These are phyloP conservation scores for Myriosclerotinia duriaeana DNA, from an alignment of 2,329 filamentous ascomycete species.

Conservation along the genomic window DNA sequence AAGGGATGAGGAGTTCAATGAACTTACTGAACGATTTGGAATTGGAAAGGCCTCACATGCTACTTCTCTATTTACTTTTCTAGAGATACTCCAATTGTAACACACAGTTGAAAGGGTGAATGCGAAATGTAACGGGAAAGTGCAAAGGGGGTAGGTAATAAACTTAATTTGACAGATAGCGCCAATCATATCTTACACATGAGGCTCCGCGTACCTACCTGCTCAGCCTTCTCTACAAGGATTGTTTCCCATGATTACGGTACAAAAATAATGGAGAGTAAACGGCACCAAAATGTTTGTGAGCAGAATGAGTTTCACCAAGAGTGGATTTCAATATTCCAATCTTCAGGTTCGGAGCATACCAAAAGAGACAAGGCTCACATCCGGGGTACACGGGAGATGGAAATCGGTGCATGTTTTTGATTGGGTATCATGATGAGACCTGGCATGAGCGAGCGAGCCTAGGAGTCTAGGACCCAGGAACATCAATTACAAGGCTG, in stretches of 20 bases:
- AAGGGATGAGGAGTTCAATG: constrained; percentile 20
- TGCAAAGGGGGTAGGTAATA: constrained; percentile 12
- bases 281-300: background rate
- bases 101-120: background rate
- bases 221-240: constrained; percentile 2
- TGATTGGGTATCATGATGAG: constrained; percentile 23
- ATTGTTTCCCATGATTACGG: background rate
- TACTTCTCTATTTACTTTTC: constrained; percentile 15
- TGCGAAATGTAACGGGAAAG: background rate
- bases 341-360: background rate
- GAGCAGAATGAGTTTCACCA: constrained; percentile 6
- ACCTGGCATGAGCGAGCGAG: background rate
- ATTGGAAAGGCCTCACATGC: constrained; percentile 16
- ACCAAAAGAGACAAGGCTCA: constrained; percentile 4
- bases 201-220: background rate
- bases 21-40: constrained; percentile 14
- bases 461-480: background rate
- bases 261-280: background rate
- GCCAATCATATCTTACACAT: constrained; percentile 15
- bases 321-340: constrained; percentile 1
- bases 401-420: constrained; percentile 10
- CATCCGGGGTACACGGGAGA: constrained; percentile 9
- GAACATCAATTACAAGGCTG: constrained; percentile 18
- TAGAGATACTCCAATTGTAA: background rate
- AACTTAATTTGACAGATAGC: constrained; percentile 12